Evolutionary conservation across 1,139 yeast species (phyloP).

Genomic region (Geotrichum cucujoidarum): DNA sequence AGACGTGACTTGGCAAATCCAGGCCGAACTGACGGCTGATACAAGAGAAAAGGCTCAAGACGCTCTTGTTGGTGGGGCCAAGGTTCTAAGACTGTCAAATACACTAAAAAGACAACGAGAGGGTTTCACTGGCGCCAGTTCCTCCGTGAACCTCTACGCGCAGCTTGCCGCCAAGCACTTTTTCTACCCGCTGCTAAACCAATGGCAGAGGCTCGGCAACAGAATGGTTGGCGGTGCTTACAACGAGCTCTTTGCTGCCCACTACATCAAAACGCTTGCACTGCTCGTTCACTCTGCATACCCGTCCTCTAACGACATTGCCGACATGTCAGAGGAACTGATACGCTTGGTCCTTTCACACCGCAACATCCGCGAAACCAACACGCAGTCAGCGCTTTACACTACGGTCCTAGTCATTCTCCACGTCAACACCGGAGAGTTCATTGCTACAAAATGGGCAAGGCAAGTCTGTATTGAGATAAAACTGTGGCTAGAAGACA

Average conservation of each 20-base stretch:
- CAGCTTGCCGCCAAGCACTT: conserved; percentile 45
- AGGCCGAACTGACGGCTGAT: conserved; percentile 31
- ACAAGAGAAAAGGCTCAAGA: conserved; percentile 44
- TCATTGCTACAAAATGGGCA: conserved; percentile 35
- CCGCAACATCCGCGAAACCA: conserved; percentile 15
- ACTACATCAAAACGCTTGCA: conserved; percentile 55
- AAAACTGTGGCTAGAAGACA: conserved; percentile 41
- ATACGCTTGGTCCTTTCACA: conserved; percentile 39
- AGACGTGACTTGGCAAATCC: conserved; percentile 18
- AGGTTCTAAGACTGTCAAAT: conserved; percentile 48
- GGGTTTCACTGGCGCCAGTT: conserved; percentile 22
- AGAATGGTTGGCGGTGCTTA: conserved; percentile 45
- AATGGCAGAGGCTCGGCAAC: conserved; percentile 41
- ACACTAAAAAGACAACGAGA: conserved; percentile 34
- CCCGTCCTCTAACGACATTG: conserved; percentile 48
- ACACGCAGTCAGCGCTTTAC: conserved; percentile 9
- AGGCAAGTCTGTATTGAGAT: conserved; percentile 36
- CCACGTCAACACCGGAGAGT: conserved; percentile 38
- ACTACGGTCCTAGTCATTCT: conserved; percentile 18
- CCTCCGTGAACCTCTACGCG: conserved; percentile 38
- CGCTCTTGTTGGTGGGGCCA: conserved; percentile 42
- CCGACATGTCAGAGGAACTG: conserved; percentile 56
- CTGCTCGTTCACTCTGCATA: conserved; percentile 53
- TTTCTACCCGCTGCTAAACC: conserved; percentile 52
- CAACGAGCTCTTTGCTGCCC: conserved; percentile 52